Percentiles rank a stretch among this genome's conserved stretches.
phyloP scores from a whole-genome alignment of 192 early-diverging fungal species.

The Podila horticola region DNA sequence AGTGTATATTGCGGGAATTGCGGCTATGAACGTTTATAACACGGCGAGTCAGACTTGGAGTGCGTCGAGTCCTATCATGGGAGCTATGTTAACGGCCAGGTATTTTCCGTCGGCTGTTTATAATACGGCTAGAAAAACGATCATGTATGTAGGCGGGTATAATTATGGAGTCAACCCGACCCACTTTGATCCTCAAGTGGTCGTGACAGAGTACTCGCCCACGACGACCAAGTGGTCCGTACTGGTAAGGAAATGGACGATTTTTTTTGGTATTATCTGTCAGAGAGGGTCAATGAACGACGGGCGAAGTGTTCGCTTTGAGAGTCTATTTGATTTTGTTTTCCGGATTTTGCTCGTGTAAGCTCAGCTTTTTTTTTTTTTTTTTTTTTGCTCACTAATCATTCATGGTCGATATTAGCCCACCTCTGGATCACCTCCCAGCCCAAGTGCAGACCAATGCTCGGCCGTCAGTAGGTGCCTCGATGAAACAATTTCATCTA shows the following conservation, averaged over 20 bases:
- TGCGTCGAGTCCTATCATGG: not conserved
- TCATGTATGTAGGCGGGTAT: conserved; percentile 13
- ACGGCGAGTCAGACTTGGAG: not conserved
- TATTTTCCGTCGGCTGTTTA: not conserved
- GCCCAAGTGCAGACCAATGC: conserved; percentile 9
- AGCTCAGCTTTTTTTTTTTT: not conserved
- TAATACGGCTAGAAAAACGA: conserved; percentile 7
- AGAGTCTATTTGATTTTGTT: too few species aligned
- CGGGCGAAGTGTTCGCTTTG: not conserved
- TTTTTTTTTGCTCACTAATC: not conserved
- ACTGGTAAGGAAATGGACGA: not conserved
- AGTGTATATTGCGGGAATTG: conserved; percentile 8
- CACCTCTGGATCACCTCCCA: conserved; percentile 8
- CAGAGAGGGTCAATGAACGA: too few species aligned
- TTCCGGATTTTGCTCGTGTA: too few species aligned
- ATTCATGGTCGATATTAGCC: not conserved
- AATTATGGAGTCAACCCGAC: conserved; percentile 10
- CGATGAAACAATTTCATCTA: not conserved
- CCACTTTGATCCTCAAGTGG: conserved; percentile 9
- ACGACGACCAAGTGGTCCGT: not conserved
- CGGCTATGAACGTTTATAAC: conserved; percentile 3
- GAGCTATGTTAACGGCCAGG: not conserved
- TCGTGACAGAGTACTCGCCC: conserved; percentile 3
- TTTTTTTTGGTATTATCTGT: not conserved
- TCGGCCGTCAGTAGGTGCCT: conserved; percentile 1